Conservation (phyloP, 1,139 yeast species). For the Hemisphaericaspora xylanilytica region DNA sequence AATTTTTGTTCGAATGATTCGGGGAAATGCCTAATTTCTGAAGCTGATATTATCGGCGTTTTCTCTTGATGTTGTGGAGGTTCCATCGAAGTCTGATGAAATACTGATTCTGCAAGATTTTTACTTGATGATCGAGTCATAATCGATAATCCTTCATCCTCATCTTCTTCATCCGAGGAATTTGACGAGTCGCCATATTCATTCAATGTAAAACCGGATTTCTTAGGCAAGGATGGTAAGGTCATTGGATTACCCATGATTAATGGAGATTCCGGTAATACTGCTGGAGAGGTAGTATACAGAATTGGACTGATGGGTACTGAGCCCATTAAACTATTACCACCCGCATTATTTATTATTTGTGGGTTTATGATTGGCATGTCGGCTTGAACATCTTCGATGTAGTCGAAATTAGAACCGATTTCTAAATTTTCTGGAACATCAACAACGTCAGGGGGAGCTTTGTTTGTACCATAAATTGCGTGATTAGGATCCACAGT, state of each 20-base stretch:
- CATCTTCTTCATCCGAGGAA: constrained; percentile 21
- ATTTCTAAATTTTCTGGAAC: constrained; percentile 44
- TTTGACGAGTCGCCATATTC: constrained; percentile 21
- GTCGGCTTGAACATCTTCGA: constrained; percentile 17
- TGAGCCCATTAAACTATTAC: neutral
- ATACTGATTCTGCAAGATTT: constrained; percentile 47
- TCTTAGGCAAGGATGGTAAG: constrained; percentile 5
- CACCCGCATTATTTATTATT: constrained; percentile 17
- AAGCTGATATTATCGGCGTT: constrained; percentile 17
- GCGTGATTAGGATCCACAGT: constrained; percentile 54
- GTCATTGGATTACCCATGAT: constrained; percentile 3
- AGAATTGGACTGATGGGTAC: constrained; percentile 5
- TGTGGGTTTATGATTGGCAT: constrained; percentile 26
- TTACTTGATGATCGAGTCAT: constrained; percentile 43
- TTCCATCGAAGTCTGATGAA: constrained; percentile 16
- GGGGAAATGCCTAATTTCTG: constrained; percentile 17
- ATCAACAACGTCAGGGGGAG: constrained; percentile 42
- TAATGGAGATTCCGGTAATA: constrained; percentile 11
- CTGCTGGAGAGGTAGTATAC: constrained; percentile 4
- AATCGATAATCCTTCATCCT: constrained; percentile 41
- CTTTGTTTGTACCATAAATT: constrained; percentile 29
- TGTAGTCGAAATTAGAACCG: constrained; percentile 41
- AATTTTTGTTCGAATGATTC: constrained; percentile 15
- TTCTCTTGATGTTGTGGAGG: constrained; percentile 7
- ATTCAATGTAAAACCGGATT: constrained; percentile 17